Base-by-base conservation (phyloP, 2,329 filamentous ascomycete genomes). In the Dactylellina leptospora region DNA sequence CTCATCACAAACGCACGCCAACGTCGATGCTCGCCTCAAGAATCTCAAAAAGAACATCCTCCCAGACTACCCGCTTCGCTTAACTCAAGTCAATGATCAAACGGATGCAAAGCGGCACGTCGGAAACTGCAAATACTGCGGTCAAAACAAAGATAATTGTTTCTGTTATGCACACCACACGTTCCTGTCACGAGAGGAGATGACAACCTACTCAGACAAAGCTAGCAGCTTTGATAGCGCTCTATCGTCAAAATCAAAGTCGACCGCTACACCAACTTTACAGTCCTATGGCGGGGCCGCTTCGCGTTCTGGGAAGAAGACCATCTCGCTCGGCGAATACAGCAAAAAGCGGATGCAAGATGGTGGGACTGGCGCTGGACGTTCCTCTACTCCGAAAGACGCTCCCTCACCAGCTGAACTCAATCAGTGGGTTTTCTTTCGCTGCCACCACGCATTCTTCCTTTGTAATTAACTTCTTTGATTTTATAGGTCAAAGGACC, bases 161-260 rank as follows among this genome's bases (percentile, higher is more conserved):
- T 66, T 64, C n/a, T 73, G 69, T 73, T 66, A 73, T 66, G 69
- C 69, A 28, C 69, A 73, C 47, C 69, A 73, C 61, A 73, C 69
- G 16, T 73, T 73, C 45, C 38, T 73, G 25, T 73, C 69, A 27
- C 60, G 61, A 44, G 69, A 64, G 60, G 61, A 73, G 58, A 73
- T 73, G 69, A 64, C 69, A 50, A 73, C 69, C 36, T 73, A 64
- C 27, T 56, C 69, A 20, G 69, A 73, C 30, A 66, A 54, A 33
- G 30, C 69, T 20, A 51, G 27, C 25, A 61, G 33, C 56, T 58
- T 53, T 45, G 64, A 71, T 27, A 47, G 42, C 25, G 33, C 63
- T 38, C 13, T 54, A 55, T 61, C 64, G 44, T 58, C 64, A 3
- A 71, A 53, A 51, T 36, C 44, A 10, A 61, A 62, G 44, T 36